Conservation (phyloP, 1,284 basidiomycete genomes). For the Fistulinella cinereoalba region DNA sequence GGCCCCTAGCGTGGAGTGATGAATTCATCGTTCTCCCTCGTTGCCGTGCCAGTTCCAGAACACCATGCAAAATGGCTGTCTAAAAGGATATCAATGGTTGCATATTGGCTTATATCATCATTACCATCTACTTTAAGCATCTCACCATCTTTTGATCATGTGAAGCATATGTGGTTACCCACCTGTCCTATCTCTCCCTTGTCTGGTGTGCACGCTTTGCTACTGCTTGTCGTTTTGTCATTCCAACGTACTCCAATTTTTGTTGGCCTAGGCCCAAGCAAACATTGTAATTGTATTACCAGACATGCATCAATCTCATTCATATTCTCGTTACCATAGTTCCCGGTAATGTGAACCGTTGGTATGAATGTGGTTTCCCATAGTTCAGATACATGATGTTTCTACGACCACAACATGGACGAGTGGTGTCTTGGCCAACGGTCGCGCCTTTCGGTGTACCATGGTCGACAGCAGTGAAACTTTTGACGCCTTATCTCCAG, state of each 20-base stretch:
- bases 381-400: no score
- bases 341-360: no score
- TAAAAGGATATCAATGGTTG: slow-evolving; percentile 29
- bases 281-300: slow-evolving; percentile 34
- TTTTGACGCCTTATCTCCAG: no score
- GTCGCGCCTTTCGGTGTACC: no score
- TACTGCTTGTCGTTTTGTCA: slow-evolving; percentile 30
- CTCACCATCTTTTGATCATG: slow-evolving; percentile 27
- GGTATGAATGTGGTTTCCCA: no score
- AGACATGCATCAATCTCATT: slow-evolving; percentile 33
- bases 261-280: slow-evolving; percentile 30
- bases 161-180: slow-evolving; percentile 22
- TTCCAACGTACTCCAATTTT: slow-evolving; percentile 19
- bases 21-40: not conserved
- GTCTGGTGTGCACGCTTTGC: slow-evolving; percentile 32
- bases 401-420: not conserved
- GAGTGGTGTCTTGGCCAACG: no score
- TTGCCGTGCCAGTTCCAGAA: not conserved
- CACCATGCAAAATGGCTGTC: slow-evolving; percentile 6
- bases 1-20: slow-evolving; percentile 16
- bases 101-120: slow-evolving; percentile 36
- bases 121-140: slow-evolving; percentile 33
- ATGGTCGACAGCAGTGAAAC: no score
- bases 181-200: slow-evolving; percentile 19
- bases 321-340: slow-evolving; percentile 13